Evolutionary conservation across 2,329 filamentous ascomycete genomes (phyloP), one percentile per base, ranked within the genome.

Genomic region (Ceratocystis harringtonii): DNA sequence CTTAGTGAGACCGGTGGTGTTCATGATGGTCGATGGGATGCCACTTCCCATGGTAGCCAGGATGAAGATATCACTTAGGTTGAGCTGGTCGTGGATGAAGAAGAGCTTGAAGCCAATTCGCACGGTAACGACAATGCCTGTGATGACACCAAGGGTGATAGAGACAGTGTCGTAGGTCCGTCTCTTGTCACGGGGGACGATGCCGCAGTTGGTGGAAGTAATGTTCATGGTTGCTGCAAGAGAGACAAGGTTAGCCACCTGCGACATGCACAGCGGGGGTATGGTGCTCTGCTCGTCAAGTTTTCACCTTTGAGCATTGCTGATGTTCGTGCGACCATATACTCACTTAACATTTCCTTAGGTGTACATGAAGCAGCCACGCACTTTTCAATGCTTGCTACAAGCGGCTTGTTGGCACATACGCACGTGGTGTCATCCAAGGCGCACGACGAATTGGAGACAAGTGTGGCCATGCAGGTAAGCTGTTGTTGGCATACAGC

Each of bases 61-160:
- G 50, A 75, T 69, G 60, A 73, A 69, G 71, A 73, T 74, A 69
- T 77, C 75, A 68, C 76, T 75, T 15, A 74, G 65, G 3, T 70
- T 73, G 10, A 77, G 71, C 2, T 71, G 69, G 17, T 72, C 63
- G 28, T 72, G 74, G 0, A 71, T 68, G 1, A 71, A 66, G 12
- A 76, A 71, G 22, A 76, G 67, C 48, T 71, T 73, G 62, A 72
- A 73, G 3, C 69, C 68, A 8, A 78, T 71, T 17, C 78, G 78
- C n/a, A 75, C 68, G 5, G 73, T 65, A 36, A 78, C 70, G 61
- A 76, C 73, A 55, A 74, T 69, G 36, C 70, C 74, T 5, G 75
- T 73, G 28, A 77, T 70, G 17, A 72, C 70, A 63, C 70, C 74
- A 57, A 75, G 68, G 68, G 67, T 44, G 68, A 70, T 67, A 68